Evolutionary conservation across 2,329 filamentous ascomycete genomes (phyloP).

Genomic region (Fusarium sp.): DNA sequence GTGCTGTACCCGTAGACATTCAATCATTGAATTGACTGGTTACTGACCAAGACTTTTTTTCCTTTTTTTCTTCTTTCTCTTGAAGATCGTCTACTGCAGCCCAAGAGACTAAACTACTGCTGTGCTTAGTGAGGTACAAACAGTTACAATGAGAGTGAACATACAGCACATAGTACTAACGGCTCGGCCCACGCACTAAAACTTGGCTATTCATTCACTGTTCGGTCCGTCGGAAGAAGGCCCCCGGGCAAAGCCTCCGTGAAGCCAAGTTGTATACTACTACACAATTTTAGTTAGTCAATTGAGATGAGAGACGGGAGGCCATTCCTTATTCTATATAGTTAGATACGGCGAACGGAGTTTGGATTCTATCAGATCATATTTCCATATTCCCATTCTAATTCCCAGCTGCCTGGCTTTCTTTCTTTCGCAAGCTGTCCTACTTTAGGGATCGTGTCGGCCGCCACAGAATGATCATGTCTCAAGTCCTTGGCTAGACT

Average conservation of each 20-base stretch:
- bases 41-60: too few relatives aligned
- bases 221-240: slow-evolving; percentile 1
- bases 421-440: slow-evolving; percentile 2
- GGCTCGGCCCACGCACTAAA: slow-evolving; percentile 1
- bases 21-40: not conserved
- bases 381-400: not conserved
- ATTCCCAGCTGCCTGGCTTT: not conserved
- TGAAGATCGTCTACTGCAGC: not conserved
- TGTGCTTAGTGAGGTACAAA: too few relatives aligned
- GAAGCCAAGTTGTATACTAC: not conserved
- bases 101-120: not conserved
- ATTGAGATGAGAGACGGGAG: not conserved
- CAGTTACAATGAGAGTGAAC: not conserved
- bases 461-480: not conserved
- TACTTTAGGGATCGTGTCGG: not conserved
- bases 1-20: not conserved
- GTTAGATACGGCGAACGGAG: not conserved
- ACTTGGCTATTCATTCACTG: not conserved
- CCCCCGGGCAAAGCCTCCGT: not conserved
- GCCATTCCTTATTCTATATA: not conserved
- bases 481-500: not conserved
- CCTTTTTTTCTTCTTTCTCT: not conserved
- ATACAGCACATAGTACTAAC: not conserved
- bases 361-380: slow-evolving; percentile 1
- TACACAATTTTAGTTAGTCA: not conserved